Evolutionary conservation across 768 basidiomycete species (phyloP), one percentile per base, ranked within the genome.

Genomic region (Boletus patriciae): DNA sequence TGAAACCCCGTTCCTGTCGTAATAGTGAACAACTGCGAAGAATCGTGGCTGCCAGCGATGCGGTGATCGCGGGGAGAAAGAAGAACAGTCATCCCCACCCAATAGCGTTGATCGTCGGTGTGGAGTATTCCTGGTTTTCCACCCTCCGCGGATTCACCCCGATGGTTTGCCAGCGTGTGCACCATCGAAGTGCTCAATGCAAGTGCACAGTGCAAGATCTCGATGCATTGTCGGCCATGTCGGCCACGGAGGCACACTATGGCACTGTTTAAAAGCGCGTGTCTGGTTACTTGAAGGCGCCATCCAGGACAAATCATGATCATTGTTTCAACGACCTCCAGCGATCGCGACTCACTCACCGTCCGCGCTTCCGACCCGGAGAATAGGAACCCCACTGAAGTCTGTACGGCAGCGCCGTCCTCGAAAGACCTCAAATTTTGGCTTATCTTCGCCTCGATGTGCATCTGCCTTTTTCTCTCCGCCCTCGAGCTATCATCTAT

Each of bases 391-490:
- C 34, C n/a, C 8, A 45, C 54, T 15, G 34, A 29, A 18, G 9
- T 3, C 33, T 19, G 36, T 40, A 42, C 43, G 9, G 13, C 43
- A 21, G 25, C 18, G 9, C 29, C 48, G 23, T 18, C 55, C 50
- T 56, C 51, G 19, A 65, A 62, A 11, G 55, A 44, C 45, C 51
- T 57, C 54, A 61, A 36, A 38, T 70, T 72, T 27, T 70, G 70
- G 69, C 55, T 72, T 10, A 52, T 69, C 52, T 68, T 71, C n/a
- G 52, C 60, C 3, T 72, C 64, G 1, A 58, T 70, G 57, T 66
- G 61, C 10, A 60, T 45, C 9, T 63, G 57, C 37, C 60, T 69
- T 10, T 57, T 72, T 49, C 65, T 72, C 13, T 65, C 70, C 25
- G 63, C 71, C 1, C 63, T 72, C 12, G 71, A 72, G 37, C 38